A percentile compares a stretch with the other conserved stretches of the same genome.
phyloP scores from a whole-genome alignment of 441 rosid species.

The Syzygium malaccense region DNA sequence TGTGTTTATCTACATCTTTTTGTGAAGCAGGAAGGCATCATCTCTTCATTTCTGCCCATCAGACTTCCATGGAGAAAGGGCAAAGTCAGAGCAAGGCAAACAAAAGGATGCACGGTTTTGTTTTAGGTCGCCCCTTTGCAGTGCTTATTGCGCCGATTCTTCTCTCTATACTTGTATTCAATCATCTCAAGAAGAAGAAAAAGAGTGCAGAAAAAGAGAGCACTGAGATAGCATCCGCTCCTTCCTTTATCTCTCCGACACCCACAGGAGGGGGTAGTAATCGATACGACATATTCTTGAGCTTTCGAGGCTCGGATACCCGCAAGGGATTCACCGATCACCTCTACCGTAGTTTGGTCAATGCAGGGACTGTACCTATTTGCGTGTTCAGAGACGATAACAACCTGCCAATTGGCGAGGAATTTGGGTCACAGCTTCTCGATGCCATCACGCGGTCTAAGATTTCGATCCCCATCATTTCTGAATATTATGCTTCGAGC shows the following conservation, averaged over 20 bases:
- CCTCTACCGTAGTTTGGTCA: neutral
- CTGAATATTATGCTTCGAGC: too few relatives aligned
- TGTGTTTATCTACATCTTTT: too few relatives aligned
- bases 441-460: neutral
- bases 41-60: too few relatives aligned
- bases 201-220: neutral
- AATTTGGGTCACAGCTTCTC: neutral
- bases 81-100: too few relatives aligned
- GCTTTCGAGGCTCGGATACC: neutral
- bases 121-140: too few relatives aligned
- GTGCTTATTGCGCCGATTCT: too few relatives aligned
- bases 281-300: neutral
- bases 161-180: too few relatives aligned
- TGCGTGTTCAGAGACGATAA: rapidly evolving
- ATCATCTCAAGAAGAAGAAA: too few relatives aligned
- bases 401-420: neutral
- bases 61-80: neutral
- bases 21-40: too few relatives aligned
- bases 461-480: neutral
- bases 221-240: neutral
- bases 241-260: neutral
- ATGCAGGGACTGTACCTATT: rapidly evolving
- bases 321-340: neutral
- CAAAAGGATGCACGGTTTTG: too few relatives aligned
- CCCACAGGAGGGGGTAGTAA: neutral